These are phyloP conservation scores for Theobroma cacao DNA, from an alignment of 345 rosid genomes.

Conservation along the genomic window DNA sequence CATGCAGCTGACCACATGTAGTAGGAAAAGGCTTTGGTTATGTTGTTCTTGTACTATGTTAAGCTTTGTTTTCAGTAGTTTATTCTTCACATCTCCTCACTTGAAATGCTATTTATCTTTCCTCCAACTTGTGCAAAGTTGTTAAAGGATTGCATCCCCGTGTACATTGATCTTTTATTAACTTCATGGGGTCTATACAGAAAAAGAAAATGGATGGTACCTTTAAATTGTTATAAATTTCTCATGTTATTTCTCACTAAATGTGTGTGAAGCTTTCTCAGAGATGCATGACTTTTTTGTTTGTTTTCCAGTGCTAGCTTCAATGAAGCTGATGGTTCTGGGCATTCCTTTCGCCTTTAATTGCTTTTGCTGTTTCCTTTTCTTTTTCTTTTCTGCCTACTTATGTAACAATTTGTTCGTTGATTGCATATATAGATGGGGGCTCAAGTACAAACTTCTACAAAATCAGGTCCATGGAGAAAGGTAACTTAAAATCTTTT, in stretches of 20 bases:
- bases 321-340: background rate
- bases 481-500: conserved; percentile 32
- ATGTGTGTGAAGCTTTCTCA: background rate
- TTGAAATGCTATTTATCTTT: background rate
- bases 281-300: conserved; percentile 1
- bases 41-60: background rate
- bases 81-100: background rate
- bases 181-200: background rate
- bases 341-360: background rate
- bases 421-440: conserved; percentile 30
- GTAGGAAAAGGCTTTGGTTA: background rate
- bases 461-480: conserved; percentile 59
- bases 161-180: background rate
- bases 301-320: background rate
- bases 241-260: background rate
- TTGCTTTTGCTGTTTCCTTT: background rate
- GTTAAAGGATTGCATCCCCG: background rate
- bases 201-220: background rate
- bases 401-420: background rate
- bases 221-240: background rate
- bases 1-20: background rate
- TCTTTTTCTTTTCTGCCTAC: background rate
- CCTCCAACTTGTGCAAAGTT: background rate
- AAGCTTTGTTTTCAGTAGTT: background rate
- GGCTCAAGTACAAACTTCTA: conserved; percentile 25